Conservation (phyloP, 1,284 basidiomycete species). For the Apiotrichum brassicae region DNA sequence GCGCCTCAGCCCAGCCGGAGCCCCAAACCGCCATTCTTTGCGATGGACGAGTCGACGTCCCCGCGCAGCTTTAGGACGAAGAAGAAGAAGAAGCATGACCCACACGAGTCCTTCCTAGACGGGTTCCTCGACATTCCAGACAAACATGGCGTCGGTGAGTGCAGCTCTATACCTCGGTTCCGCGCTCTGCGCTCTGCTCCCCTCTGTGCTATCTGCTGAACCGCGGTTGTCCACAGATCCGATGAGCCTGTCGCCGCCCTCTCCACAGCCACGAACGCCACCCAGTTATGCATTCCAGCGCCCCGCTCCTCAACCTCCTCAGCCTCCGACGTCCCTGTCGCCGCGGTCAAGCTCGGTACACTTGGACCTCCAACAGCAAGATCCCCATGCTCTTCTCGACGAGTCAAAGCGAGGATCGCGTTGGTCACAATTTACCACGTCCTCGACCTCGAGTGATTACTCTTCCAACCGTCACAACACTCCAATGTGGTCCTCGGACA, state of each 20-base stretch:
- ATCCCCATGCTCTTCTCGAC: not conserved
- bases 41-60: not conserved
- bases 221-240: too few relatives aligned
- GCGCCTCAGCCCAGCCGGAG: too few relatives aligned
- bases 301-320: not conserved
- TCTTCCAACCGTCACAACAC: not conserved
- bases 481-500: not conserved
- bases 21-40: not conserved
- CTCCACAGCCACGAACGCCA: not conserved
- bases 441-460: not conserved
- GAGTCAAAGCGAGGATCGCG: not conserved
- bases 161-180: too few relatives aligned
- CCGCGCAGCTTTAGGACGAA: not conserved
- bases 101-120: not conserved
- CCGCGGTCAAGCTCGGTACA: not conserved
- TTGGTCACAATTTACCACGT: slow-evolving; percentile 1
- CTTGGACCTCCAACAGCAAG: not conserved
- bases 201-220: not conserved
- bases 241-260: not conserved
- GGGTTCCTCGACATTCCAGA: slow-evolving; percentile 2
- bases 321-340: not conserved
- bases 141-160: too few relatives aligned
- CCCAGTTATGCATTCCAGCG: slow-evolving; percentile 1
- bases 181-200: too few relatives aligned
- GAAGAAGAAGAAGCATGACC: not conserved